Base-by-base conservation (phyloP, 2,329 filamentous ascomycete genomes). In the Paraphaeosphaeria minitans region DNA sequence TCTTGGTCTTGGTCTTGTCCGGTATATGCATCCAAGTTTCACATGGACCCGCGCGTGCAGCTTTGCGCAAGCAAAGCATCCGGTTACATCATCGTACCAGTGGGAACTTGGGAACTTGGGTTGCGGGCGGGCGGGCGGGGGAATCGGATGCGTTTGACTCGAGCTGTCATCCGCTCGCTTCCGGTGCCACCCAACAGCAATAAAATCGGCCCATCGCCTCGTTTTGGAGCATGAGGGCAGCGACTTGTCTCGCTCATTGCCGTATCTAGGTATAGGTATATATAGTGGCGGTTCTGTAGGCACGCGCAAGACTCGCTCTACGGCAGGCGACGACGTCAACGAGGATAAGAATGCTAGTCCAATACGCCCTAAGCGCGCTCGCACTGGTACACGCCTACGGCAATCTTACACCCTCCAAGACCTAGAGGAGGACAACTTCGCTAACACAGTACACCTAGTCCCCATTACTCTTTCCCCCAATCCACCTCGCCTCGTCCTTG, bases 401-500 rank as follows among this genome's bases (percentile, higher is more conserved):
- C n/a, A n/a, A n/a, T n/a, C n/a, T n/a, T n/a, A n/a, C n/a, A n/a
- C n/a, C n/a, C n/a, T n/a, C n/a, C n/a, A n/a, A n/a, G n/a, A n/a
- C n/a, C n/a, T n/a, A n/a, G n/a, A n/a, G n/a, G n/a, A n/a, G n/a
- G n/a, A n/a, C n/a, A n/a, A n/a, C n/a, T n/a, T n/a, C n/a, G n/a
- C n/a, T n/a, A n/a, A n/a, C n/a, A n/a, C 37, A 39, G 14, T 2
- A 6, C 14, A n/a, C 5, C 29, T 22, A 27, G 16, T 21, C 43
- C 22, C 49, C 9, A 51, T 46, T 56, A 21, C 21, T 50, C 48
- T 46, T 24, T 21, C 54, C 39, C 12, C 57, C 57, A 35, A 59
- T 31, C 57, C 60, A 60, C 45, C 10, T 50, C 35, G 49, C 53
- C 53, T 57, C 60, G 12, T 55, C 60, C 27, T 46, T 33, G 13